Conservation (phyloP, 140 eudicot genomes). For the Anethum foeniculum region DNA sequence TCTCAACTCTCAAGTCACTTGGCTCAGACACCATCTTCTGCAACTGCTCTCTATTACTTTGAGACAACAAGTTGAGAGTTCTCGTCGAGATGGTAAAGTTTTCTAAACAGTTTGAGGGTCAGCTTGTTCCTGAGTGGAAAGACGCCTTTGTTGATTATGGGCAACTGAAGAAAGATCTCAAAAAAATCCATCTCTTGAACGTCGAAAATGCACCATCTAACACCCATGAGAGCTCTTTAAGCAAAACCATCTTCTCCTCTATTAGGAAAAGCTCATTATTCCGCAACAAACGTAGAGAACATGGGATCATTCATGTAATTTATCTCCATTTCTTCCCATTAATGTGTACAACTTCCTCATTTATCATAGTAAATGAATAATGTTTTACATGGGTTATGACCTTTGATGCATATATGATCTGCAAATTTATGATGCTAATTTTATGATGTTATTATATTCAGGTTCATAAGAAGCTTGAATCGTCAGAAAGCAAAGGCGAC, state of each 20-base stretch:
- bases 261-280: constrained; percentile 45
- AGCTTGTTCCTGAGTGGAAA: constrained; percentile 95
- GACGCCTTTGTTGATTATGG: constrained; percentile 92
- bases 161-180: constrained; percentile 77
- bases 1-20: constrained; percentile 40
- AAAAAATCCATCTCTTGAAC: constrained; percentile 50
- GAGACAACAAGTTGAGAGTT: background rate
- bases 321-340: constrained; percentile 11
- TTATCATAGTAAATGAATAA: background rate
- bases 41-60: background rate
- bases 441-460: constrained; percentile 25
- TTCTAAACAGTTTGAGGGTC: constrained; percentile 89
- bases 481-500: constrained; percentile 51
- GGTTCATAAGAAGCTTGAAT: constrained; percentile 76
- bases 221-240: constrained; percentile 29
- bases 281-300: constrained; percentile 42
- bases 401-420: constrained; percentile 3
- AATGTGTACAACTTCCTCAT: background rate
- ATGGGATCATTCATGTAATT: constrained; percentile 64
- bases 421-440: constrained; percentile 1
- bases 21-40: background rate
- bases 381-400: background rate
- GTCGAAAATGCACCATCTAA: constrained; percentile 26
- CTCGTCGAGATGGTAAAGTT: constrained; percentile 68
- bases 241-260: constrained; percentile 36